A percentile compares a stretch with the other conserved stretches of the same genome.
Evolutionary conservation across 306 rosid genomes (phyloP).

Genomic region (Quercus suber): DNA sequence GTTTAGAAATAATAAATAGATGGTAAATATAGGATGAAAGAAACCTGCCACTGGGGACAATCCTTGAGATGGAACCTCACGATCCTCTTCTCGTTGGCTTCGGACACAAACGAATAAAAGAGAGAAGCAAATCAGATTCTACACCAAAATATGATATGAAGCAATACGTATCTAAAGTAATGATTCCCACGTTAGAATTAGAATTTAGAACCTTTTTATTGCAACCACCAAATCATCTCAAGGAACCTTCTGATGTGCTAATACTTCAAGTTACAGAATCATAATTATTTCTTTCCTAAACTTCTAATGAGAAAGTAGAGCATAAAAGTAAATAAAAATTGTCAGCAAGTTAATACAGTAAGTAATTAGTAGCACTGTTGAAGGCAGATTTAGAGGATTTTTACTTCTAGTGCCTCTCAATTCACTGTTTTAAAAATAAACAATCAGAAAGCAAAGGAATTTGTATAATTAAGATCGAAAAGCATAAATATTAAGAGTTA

Average conservation of each 20-base stretch:
- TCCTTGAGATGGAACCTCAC: slow-evolving; percentile 43
- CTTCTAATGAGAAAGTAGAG: neutral
- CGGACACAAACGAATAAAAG: neutral
- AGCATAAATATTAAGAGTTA: no score
- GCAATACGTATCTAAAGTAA: neutral
- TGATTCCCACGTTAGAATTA: slow-evolving; percentile 1
- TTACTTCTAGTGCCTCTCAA: no score
- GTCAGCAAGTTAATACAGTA: no score
- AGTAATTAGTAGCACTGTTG: neutral
- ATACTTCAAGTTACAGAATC: neutral
- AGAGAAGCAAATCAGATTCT: slow-evolving; percentile 29
- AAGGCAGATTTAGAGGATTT: neutral
- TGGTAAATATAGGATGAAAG: slow-evolving; percentile 16
- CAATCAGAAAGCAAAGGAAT: neutral
- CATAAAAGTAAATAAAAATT: neutral
- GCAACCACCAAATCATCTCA: neutral
- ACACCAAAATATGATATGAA: slow-evolving; percentile 15
- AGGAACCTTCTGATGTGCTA: neutral
- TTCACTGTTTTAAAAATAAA: neutral
- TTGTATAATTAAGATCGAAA: neutral
- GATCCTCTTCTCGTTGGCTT: slow-evolving; percentile 66
- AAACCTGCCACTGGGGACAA: slow-evolving; percentile 72
- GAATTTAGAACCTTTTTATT: neutral
- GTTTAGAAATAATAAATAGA: neutral
- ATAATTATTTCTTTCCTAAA: neutral